Base-by-base conservation (phyloP, 148 eudicot genomes). In the Nyssa sinensis region DNA sequence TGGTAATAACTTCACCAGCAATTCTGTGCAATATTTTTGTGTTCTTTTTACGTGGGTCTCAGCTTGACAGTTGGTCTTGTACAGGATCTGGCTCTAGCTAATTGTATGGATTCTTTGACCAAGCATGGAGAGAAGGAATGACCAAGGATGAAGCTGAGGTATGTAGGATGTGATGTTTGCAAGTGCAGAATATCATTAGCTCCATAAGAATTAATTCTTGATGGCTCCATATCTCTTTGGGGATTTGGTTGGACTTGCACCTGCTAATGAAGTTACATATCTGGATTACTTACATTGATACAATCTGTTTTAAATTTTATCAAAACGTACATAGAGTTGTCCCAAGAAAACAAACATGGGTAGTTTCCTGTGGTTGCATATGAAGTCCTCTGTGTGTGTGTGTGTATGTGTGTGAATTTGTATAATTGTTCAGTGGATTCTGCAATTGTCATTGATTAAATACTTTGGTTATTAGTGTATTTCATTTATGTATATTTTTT, bases 81-180 rank as follows among this genome's bases (percentile, higher is more conserved):
- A 71, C 79, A 91, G 96, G 96, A 70, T 91, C 97, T 78, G 97
- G 97, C 67, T 91, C 97, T 12, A 77, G 85, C 32, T 91, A 91
- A 76, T 71, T 91, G 79, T 91, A 91, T 79, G 97, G 97, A 41
- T 91, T 89, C 83, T 86, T 91, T 71, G 96, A 88, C 70, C 91
- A 93, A 78, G 95, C 80, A 63, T 93, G 98, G 98, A 90, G 76
- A 81, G 96, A 87, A 68, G 91, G 88, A 30, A 93, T 93, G 98
- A 84, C 88, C 65, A 90, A 86, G 72, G 96, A 93, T 2, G 96
- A 93, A 82, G 98, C 98, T 60, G 98, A 93, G 96, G 98, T 93
- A 76, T 79, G 84, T 77, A 0, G 32, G 35, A 34, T n/a, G 0
- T 66, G 8, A 28, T 73, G 19, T 59, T 55, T 12, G 2, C 4